Base-by-base conservation (phyloP, 2,329 filamentous ascomycete species). In the Diaporthe nobilis region DNA sequence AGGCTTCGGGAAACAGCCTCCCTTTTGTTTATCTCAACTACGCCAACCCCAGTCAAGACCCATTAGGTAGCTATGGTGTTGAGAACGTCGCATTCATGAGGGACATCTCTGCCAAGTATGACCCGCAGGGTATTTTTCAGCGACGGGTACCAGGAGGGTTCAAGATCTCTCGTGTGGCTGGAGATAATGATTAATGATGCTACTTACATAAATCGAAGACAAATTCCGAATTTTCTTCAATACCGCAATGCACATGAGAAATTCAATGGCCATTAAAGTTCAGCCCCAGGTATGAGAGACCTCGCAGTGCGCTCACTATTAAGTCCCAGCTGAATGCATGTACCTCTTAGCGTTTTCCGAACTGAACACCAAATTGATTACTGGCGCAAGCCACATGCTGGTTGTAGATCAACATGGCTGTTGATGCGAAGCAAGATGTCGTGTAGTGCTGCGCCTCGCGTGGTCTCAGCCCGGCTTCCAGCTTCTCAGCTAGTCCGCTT, bases 21-120 rank as follows among this genome's bases (percentile, higher is more conserved):
- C 60, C 60, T 44, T 63, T 44, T 31, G 81, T 82, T 75, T 84
- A 84, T 76, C 81, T 86, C 74, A 86, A 85, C 79, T 85, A 86
- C 74, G 82, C 81, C 73, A 78, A 81, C 6, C 80, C 81, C 63
- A 81, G 81, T 60, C 81, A 83, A 77, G 75, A 80, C 63, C 79
- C 80, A 3, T 76, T 83, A 22, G 79, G 76, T 2, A 82, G 81
- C 12, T 86, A 86, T 74, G 85, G 85, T 8, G 76, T 70, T 10
- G 79, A 77, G 22, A 84, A 85, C 72, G 74, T 83, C 37, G 75
- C 77, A 47, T 79, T 78, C 47, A 74, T 86, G 68, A 77, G 79
- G 31, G 74, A 73, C 5, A 80, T 83, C 55, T 82, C 83, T 17
- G 63, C 79, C 70, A 83, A 82, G 77, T 85, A 84, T 76, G 85